Evolutionary conservation across 371 early-diverging fungal genomes (phyloP).

Genomic region (Actinomortierella ambigua): DNA sequence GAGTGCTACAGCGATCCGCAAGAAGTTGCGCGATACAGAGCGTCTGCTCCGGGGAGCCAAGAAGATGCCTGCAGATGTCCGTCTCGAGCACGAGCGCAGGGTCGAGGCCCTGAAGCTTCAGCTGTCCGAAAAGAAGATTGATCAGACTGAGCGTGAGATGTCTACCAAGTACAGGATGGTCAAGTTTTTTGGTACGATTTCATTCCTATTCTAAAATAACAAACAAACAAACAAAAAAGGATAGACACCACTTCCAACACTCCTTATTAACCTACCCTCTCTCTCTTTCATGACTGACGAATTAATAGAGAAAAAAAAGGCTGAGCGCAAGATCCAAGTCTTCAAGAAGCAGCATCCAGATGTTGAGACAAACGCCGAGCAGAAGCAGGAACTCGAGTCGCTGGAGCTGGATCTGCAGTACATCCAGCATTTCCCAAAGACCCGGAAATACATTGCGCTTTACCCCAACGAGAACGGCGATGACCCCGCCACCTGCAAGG

Average conservation of each 20-base stretch:
- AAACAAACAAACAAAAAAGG: too few relatives aligned
- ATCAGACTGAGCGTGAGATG: conserved; percentile 44
- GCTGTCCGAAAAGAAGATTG: conserved; percentile 42
- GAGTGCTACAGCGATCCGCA: conserved; percentile 33
- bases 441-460: conserved; percentile 39
- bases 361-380: conserved; percentile 22
- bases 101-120: conserved; percentile 43
- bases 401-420: conserved; percentile 44
- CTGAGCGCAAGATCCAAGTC: conserved; percentile 33
- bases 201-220: too few relatives aligned
- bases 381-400: conserved; percentile 23
- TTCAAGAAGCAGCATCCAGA: conserved; percentile 32
- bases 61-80: conserved; percentile 42
- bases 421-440: conserved; percentile 40
- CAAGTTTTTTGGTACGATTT: conserved; percentile 43
- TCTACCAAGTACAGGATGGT: conserved; percentile 42
- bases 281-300: too few relatives aligned
- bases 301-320: conserved; percentile 38
- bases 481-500: conserved; percentile 10
- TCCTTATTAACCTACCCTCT: too few relatives aligned
- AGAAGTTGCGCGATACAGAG: conserved; percentile 45
- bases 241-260: too few relatives aligned
- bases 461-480: conserved; percentile 34
- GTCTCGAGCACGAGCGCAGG: conserved; percentile 28
- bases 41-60: conserved; percentile 27